A percentile compares a stretch with the other conserved stretches of the same genome.
phyloP scores from a whole-genome alignment of 345 rosid species.

The Camelina sativa region DNA sequence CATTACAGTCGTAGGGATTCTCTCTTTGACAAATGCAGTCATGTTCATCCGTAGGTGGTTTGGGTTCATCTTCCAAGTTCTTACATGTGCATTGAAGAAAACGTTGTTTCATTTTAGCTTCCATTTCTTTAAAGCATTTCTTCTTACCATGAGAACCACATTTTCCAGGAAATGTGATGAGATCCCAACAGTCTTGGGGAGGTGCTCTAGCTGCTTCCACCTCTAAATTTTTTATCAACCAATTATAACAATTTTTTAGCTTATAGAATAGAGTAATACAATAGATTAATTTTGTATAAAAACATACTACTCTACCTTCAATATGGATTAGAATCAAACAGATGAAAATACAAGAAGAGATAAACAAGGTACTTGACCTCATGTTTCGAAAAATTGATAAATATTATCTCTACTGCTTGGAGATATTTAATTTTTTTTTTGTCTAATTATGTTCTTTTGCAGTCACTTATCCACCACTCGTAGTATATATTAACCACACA shows the following conservation, averaged over 20 bases:
- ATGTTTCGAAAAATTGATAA: neutral
- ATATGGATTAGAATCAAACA: constrained; percentile 16
- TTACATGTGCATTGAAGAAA: constrained; percentile 1
- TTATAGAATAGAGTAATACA: neutral
- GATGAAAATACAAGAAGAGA: constrained; percentile 17
- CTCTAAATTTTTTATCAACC: neutral
- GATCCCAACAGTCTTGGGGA: neutral
- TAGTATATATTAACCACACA: neutral
- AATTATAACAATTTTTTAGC: neutral
- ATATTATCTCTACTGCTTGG: neutral
- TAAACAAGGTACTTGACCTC: constrained; percentile 19
- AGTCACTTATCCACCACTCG: neutral
- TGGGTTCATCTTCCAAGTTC: neutral
- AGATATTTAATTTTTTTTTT: neutral
- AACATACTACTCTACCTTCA: constrained; percentile 7
- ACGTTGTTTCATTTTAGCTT: neutral
- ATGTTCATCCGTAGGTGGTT: constrained; percentile 3
- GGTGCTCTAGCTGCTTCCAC: constrained; percentile 18
- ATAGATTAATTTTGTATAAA: no score
- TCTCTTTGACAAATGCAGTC: constrained; percentile 11
- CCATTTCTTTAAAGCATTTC: constrained; percentile 27
- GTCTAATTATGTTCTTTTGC: neutral
- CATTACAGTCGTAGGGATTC: constrained; percentile 5
- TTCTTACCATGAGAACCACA: neutral
- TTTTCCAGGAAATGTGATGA: neutral